Evolutionary conservation across 108 stramenopile genomes (phyloP).

Genomic region (Chaetoceros muelleri): DNA sequence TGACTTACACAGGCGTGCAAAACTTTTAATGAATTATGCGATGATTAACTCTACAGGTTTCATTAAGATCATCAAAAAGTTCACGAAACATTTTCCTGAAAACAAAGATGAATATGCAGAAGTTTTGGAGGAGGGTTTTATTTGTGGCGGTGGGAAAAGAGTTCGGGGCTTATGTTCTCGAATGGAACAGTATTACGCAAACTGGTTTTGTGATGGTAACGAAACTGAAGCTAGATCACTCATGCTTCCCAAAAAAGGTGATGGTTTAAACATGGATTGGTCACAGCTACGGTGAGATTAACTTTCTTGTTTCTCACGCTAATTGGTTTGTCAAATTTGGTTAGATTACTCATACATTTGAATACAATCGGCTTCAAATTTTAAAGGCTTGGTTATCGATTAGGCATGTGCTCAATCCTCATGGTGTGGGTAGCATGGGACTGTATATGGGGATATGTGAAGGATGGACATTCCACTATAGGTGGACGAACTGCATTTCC

Average conservation of each 20-base stretch:
- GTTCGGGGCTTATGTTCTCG: constrained; percentile 31
- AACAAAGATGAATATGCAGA: constrained; percentile 52
- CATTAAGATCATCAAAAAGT: constrained; percentile 89
- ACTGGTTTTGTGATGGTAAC: constrained; percentile 85
- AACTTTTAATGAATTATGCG: constrained; percentile 73
- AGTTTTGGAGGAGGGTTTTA: constrained; percentile 15
- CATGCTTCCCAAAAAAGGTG: constrained; percentile 81
- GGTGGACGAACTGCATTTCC: constrained; percentile 80
- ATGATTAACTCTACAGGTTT: constrained; percentile 92
- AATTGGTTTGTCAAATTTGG: background rate
- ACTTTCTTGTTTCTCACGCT: background rate
- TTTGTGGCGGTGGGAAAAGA: constrained; percentile 59
- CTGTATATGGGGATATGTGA: constrained; percentile 72
- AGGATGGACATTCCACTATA: constrained; percentile 52
- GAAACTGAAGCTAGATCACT: constrained; percentile 74
- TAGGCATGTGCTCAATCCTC: constrained; percentile 86
- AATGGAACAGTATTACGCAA: constrained; percentile 56
- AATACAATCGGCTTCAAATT: background rate
- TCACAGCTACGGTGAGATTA: constrained; percentile 48
- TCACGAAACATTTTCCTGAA: constrained; percentile 68
- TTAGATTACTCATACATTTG: constrained; percentile 1
- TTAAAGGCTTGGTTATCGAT: constrained; percentile 56
- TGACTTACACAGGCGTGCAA: constrained; percentile 66
- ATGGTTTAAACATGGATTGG: constrained; percentile 89
- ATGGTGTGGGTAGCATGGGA: constrained; percentile 92